A percentile compares a stretch with the other conserved stretches of the same genome.
Evolutionary conservation across 331 rosid species (phyloP).

Genomic region (Arachis monticola): DNA sequence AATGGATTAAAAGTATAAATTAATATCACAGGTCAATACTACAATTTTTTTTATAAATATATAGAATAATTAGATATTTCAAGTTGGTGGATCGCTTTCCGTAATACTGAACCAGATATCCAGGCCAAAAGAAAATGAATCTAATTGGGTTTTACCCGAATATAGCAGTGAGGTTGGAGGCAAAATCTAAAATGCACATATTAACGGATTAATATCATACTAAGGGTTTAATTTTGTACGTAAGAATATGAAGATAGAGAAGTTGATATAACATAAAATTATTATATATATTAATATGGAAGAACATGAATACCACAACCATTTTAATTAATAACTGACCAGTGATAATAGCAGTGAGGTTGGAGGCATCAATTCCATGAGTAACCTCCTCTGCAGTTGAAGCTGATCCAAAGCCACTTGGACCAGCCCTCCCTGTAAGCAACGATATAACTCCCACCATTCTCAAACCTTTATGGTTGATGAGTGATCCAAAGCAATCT

Average conservation of each 20-base stretch:
- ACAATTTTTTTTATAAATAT: too few relatives aligned
- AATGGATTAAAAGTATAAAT: too few relatives aligned
- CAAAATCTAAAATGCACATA: background rate
- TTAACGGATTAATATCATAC: too few relatives aligned
- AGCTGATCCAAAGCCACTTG: slow-evolving; percentile 91
- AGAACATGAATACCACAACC: background rate
- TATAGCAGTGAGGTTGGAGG: too few relatives aligned
- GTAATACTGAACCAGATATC: too few relatives aligned
- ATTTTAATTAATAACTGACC: slow-evolving; percentile 46
- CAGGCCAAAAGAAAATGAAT: too few relatives aligned
- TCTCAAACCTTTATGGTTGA: background rate
- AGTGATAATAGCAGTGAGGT: slow-evolving; percentile 81
- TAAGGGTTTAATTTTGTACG: background rate
- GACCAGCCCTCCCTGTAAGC: slow-evolving; percentile 70
- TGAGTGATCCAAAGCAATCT: too few relatives aligned
- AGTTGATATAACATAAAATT: too few relatives aligned
- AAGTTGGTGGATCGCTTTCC: too few relatives aligned
- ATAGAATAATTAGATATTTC: too few relatives aligned
- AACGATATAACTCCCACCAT: slow-evolving; percentile 63
- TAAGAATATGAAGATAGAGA: background rate
- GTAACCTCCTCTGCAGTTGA: slow-evolving; percentile 87
- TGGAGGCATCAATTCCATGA: slow-evolving; percentile 67
- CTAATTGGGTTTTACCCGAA: too few relatives aligned
- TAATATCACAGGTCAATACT: too few relatives aligned
- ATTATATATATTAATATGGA: background rate